Base-by-base conservation (phyloP, 2,329 filamentous ascomycete genomes). In the Claviceps humidiphila region DNA sequence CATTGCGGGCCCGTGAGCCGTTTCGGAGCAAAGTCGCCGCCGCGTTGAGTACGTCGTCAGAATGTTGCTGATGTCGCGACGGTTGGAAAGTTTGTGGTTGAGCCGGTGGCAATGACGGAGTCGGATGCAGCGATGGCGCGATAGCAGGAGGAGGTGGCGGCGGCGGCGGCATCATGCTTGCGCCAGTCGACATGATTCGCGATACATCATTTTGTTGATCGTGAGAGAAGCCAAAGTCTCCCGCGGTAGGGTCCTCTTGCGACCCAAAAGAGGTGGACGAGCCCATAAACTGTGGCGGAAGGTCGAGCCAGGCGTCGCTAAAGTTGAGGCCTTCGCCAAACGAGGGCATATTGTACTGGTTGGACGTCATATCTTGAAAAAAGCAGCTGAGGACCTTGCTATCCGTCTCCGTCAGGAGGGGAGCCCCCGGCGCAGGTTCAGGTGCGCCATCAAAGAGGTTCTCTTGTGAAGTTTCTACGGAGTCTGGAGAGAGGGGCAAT, bases 261-360 rank as follows among this genome's bases (percentile, higher is more conserved):
- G 78, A 74, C 17, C 81, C 80, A 56, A 78, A 77, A 3, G 80
- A 84, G 20, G 82, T 84, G 1, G 77, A 72, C 13, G 82, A 80
- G 49, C 82, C 82, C 68, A 86, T 77, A 57, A 85, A 81, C 48
- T 74, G 74, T 1, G 82, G 82, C 5, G 82, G 82, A 20, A 84
- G 68, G 54, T 80, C 77, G 47, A 72, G 64, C 78, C 77, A 82
- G 52, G 70, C 68, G 42, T 75, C 73, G 59, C 64, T 74, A 58
- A 71, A 75, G 57, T 71, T 70, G 40, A 74, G 68, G 9, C 74
- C 72, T 58, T 78, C 75, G 45, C 74, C 74, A 55, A 75, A 78
- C 5, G 73, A 73, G 38, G 71, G 66, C 54, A 69, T 68, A 53
- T 70, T 71, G 59, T 73, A 77, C 38, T 75, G 69, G 55, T 77